Base-by-base conservation (phyloP, 2,329 filamentous ascomycete genomes). In the Dothistroma septosporum region DNA sequence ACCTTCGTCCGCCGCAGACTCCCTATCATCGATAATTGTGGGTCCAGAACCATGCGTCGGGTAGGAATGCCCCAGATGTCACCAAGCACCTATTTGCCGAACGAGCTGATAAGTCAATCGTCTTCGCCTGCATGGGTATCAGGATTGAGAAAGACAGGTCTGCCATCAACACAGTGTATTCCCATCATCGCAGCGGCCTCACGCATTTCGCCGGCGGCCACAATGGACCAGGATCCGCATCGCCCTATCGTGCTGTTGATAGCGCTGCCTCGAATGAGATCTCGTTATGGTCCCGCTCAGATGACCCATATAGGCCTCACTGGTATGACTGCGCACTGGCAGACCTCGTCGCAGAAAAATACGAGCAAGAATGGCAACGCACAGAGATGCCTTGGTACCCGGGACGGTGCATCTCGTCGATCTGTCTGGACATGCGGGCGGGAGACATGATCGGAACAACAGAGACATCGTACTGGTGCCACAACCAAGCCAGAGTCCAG, bases 351-450 rank as follows among this genome's bases (percentile, higher is more conserved):
- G 10, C 10, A 16, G 33, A 3, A 44, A 46, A 49, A 48, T n/a
- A 33, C 44, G 22, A 28, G 11, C 22, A n/a, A 48, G 28, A 19
- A 53, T 53, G 33, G 11, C 49, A 4, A 6, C 37, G 21, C 55
- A 41, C 1, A 33, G 21, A 31, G 19, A 24, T 31, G 53, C 50
- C 37, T 47, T 63, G n/a, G 62, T 67, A 4, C 64, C 64, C 5
- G 64, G 64, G n/a, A 66, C 64, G 10, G 64, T 66, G 1, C 60
- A 64, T 47, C 64, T 66, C 11, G 55, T 66, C 33, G 64, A 66
- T 37, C 24, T 64, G 33, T 46, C 35, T 28, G 44, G 46, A 24
- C 54, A 60, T 12, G 53, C 41, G 4, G 41, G 35, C 37, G 44
- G 50, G 0, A 22, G 52, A 19, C 61, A 63, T 58, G 53, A 58